phyloP scores from a whole-genome alignment of 1,284 basidiomycete genomes.

The Stereum hirsutum region DNA sequence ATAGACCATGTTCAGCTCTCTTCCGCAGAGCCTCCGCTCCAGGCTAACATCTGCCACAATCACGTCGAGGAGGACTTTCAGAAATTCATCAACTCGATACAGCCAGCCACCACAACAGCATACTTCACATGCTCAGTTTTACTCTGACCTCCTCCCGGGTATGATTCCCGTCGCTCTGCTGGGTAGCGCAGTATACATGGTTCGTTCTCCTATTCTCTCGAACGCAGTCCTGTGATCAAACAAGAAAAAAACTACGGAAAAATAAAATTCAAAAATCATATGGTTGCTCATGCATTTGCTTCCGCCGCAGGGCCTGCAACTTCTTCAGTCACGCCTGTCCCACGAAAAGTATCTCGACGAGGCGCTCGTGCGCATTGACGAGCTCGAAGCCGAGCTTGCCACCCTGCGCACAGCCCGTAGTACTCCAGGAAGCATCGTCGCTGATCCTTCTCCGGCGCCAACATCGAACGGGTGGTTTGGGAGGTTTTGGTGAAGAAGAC shows the following conservation, averaged over 20 bases:
- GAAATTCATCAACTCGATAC: not conserved
- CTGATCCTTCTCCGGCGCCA: not conserved
- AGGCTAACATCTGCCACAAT: too few relatives aligned
- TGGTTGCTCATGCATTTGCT: not conserved
- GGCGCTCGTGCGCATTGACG: conserved; percentile 36
- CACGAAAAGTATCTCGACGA: conserved; percentile 66
- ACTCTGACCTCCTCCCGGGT: conserved; percentile 56
- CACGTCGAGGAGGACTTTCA: not conserved
- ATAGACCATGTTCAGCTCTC: too few relatives aligned
- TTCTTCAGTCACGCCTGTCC: conserved; percentile 48
- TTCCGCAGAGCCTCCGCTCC: too few relatives aligned
- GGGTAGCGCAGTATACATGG: conserved; percentile 70
- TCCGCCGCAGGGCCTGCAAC: conserved; percentile 47
- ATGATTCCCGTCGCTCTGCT: conserved; percentile 72
- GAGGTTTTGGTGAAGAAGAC: conserved; percentile 3
- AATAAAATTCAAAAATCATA: not conserved
- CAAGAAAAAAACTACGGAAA: not conserved
- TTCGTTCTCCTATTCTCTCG: conserved; percentile 23
- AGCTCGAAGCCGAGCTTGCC: conserved; percentile 55
- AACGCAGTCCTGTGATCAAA: not conserved
- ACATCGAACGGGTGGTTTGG: conserved; percentile 6
- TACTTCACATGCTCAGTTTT: conserved; percentile 54
- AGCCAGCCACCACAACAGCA: conserved; percentile 10
- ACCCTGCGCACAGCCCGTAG: conserved; percentile 16
- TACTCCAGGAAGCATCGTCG: not conserved